Base-by-base conservation (phyloP, 345 rosid genomes). In the Schrenkiella parvula region DNA sequence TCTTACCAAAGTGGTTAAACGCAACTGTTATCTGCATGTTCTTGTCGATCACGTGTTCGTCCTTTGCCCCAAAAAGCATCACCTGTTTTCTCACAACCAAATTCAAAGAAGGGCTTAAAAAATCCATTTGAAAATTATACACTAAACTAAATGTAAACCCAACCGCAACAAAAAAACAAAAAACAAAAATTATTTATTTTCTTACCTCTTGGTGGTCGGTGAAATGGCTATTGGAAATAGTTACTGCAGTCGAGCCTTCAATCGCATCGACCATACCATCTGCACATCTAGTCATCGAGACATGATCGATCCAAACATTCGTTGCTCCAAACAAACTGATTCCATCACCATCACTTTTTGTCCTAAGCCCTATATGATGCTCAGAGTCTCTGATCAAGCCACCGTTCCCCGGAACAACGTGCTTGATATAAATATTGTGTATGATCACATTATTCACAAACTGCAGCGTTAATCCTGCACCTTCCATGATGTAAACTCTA, bases 21-120 rank as follows among this genome's bases (percentile, higher is more conserved):
- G 93, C 89, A n/a, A 90, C 79, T 0, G 93, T 90, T 8, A 88
- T 59, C 47, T 90, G 96, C 96, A 90, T 88, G 1, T 82, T 57
- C 42, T 68, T 26, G 56, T 90, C 93, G 1, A 50, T 58, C 2
- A 46, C 39, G 66, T 66, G 60, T 23, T 63, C 32, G 6, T 84
- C 88, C 11, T 67, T 88, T 0, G 85, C 86, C 11, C 93, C 91
- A 64, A 90, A 86, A 74, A 90, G 25, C 91, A 88, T 80, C 70
- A 83, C 93, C 92, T 87, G 64, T 32, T 71, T 15, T 35, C 60
- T 11, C 74, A 35, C n/a, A 23, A 42, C 38, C 53, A 46, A 18
- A 46, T 48, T 22, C 51, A 70, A 47, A 44, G 0, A 44, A 47
- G 18, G 65, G 29, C 3, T 37, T 37, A 9, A 21, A 28, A 2